Conservation (phyloP, 441 rosid species). For the Erodium texanum region DNA sequence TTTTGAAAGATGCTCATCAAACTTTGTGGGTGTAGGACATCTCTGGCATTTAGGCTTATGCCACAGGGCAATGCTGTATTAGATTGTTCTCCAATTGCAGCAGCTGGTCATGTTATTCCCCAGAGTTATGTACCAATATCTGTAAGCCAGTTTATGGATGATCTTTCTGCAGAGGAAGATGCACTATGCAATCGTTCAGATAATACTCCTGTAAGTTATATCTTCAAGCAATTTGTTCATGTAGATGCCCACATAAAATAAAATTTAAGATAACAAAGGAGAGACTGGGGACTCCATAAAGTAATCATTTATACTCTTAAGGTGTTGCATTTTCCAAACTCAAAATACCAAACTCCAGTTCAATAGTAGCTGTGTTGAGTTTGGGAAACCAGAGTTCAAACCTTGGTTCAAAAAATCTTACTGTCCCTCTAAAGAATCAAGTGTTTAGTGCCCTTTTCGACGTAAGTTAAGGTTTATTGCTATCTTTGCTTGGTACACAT, state of each 20-base stretch:
- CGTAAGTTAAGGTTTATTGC: too few relatives aligned
- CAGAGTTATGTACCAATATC: constrained; percentile 87
- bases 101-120: constrained; percentile 89
- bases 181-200: constrained; percentile 47
- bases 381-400: too few relatives aligned
- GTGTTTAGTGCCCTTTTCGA: too few relatives aligned
- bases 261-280: not conserved
- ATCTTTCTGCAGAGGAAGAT: constrained; percentile 91
- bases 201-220: constrained; percentile 50
- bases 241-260: not conserved
- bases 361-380: not conserved
- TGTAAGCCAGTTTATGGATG: constrained; percentile 96
- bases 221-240: constrained; percentile 7
- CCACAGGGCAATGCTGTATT: constrained; percentile 87
- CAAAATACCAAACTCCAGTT: not conserved
- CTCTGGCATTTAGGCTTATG: constrained; percentile 83
- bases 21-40: constrained; percentile 47
- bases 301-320: constrained; percentile 1
- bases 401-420: too few relatives aligned
- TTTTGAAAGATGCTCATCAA: constrained; percentile 1
- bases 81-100: constrained; percentile 86
- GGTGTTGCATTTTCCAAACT: not conserved
- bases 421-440: too few relatives aligned
- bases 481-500: too few relatives aligned
- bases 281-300: too few relatives aligned